These are phyloP conservation scores for Claviceps digitariae DNA, from an alignment of 2,329 filamentous ascomycete species.

Conservation along the genomic window DNA sequence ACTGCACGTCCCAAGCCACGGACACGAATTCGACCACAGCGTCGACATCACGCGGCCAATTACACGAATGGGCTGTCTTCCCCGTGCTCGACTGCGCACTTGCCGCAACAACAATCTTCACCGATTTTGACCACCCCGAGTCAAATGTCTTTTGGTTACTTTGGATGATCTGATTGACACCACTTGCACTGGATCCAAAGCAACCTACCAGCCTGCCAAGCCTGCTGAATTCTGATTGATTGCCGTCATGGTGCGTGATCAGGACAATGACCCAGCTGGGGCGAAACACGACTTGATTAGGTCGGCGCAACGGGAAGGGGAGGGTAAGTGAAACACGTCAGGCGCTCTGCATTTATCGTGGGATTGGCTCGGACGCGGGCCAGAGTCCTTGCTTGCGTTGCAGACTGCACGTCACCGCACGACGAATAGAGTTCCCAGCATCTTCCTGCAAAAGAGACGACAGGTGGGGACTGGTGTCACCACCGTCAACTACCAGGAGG, in stretches of 20 bases:
- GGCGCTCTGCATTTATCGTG: conserved; percentile 1
- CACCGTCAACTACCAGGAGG: not conserved
- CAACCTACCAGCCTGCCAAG: not conserved
- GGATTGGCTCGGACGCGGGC: conserved; percentile 1
- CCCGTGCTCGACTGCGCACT: not conserved
- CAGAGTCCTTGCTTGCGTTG: conserved; percentile 1
- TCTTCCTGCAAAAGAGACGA: not conserved
- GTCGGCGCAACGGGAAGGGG: conserved; percentile 1
- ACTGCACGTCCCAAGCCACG: not conserved
- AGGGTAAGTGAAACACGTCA: conserved; percentile 4
- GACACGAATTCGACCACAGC: not conserved
- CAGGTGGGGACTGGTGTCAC: not conserved
- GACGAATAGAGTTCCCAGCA: not conserved
- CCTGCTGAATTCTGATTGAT: not conserved
- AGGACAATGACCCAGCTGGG: not conserved
- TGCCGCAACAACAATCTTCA: not conserved
- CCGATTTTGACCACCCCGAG: conserved; percentile 1
- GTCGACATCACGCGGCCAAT: conserved; percentile 1
- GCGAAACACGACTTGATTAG: not conserved
- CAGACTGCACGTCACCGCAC: conserved; percentile 5
- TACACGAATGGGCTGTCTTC: conserved; percentile 2
- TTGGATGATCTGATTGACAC: not conserved
- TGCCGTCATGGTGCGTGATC: not conserved
- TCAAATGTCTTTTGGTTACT: not conserved
- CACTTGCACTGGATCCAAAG: not conserved